Evolutionary conservation across 495 filamentous ascomycete species (phyloP).

Genomic region (Entonaema liquescens): DNA sequence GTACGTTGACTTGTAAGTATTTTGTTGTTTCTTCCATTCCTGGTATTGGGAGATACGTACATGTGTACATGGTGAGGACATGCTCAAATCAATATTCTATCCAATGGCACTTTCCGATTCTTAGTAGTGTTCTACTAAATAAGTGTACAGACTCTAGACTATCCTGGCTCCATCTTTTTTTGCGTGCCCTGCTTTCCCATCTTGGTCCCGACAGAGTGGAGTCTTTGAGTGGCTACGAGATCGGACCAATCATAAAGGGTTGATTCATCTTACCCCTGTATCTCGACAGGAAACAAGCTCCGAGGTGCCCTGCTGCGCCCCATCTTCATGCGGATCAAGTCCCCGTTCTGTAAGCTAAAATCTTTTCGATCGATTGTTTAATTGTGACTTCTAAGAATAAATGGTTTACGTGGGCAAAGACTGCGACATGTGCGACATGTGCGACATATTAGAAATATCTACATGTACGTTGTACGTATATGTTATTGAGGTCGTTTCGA

Average conservation of each 20-base stretch:
- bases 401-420: background rate
- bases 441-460: background rate
- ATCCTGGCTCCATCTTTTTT: slow-evolving; percentile 28
- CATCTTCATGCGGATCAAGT: slow-evolving; percentile 7
- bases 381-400: background rate
- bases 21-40: slow-evolving; percentile 16
- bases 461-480: too few species aligned
- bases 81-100: slow-evolving; percentile 2
- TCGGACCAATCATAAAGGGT: slow-evolving; percentile 30
- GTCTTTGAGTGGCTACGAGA: slow-evolving; percentile 21
- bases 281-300: slow-evolving; percentile 38
- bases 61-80: too few species aligned
- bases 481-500: slow-evolving; percentile 2
- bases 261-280: slow-evolving; percentile 16
- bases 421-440: background rate
- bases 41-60: background rate
- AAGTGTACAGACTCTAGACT: slow-evolving; percentile 15
- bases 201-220: slow-evolving; percentile 36
- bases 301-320: slow-evolving; percentile 18
- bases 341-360: background rate
- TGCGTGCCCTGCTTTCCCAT: slow-evolving; percentile 36
- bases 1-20: slow-evolving; percentile 10
- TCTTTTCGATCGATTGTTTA: slow-evolving; percentile 10
- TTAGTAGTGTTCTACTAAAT: background rate
- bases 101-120: slow-evolving; percentile 3